Conservation (phyloP, 495 filamentous ascomycete genomes). For the Lophium mytilinum region DNA sequence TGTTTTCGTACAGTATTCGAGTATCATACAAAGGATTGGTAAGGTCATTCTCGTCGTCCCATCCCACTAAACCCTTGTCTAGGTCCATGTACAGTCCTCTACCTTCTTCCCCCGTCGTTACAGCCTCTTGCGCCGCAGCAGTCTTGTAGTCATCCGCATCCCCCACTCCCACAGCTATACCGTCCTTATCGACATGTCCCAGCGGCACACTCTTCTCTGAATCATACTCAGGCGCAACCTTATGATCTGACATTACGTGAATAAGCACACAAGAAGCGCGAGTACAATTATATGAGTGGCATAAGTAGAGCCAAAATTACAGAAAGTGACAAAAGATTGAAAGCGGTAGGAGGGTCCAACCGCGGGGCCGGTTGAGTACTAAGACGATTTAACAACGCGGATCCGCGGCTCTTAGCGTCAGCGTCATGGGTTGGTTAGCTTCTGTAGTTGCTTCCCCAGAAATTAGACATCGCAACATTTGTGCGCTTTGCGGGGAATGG, state of each 20-base stretch:
- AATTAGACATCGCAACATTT: background rate
- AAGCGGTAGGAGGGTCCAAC: background rate
- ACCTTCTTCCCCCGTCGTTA: background rate
- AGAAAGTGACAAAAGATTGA: background rate
- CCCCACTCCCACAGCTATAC: background rate
- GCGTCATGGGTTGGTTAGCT: too few relatives aligned
- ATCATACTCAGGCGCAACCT: background rate
- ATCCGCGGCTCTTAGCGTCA: too few relatives aligned
- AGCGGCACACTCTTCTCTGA: background rate
- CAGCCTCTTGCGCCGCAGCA: background rate
- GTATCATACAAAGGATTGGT: slow-evolving; percentile 11
- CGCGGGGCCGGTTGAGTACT: background rate
- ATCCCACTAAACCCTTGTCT: slow-evolving; percentile 18
- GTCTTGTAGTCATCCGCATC: background rate
- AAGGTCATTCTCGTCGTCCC: slow-evolving; percentile 12
- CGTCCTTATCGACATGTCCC: background rate
- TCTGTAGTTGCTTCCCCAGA: background rate
- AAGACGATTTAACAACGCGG: background rate
- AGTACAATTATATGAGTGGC: background rate
- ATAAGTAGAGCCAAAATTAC: background rate
- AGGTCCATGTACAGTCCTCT: slow-evolving; percentile 13
- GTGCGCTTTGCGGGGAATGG: background rate
- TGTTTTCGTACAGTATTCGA: background rate
- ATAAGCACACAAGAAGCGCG: background rate
- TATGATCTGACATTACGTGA: background rate